Evolutionary conservation across 108 stramenopile genomes (phyloP).

Genomic region (Craspedostauros australis): DNA sequence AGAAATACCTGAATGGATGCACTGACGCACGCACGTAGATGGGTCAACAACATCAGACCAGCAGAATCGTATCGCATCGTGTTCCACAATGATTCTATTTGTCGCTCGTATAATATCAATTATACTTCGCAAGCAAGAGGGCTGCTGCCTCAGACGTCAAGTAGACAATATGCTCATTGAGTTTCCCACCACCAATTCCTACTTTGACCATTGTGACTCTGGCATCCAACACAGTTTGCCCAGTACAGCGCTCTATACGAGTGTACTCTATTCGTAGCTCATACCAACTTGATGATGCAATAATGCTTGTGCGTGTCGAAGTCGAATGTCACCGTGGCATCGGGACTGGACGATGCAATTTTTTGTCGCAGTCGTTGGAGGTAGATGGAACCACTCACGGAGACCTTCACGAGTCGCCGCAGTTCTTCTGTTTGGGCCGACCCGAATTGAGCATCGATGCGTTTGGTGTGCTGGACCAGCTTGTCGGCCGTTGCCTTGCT

Average conservation of each 20-base stretch:
- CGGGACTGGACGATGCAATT: slow-evolving; percentile 2
- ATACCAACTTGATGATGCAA: slow-evolving; percentile 52
- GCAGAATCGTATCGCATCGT: no score
- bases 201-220: no score
- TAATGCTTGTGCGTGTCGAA: slow-evolving; percentile 39
- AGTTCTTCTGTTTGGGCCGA: slow-evolving; percentile 45
- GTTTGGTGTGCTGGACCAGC: slow-evolving; percentile 10
- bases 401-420: slow-evolving; percentile 48
- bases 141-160: no score
- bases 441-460: slow-evolving; percentile 19
- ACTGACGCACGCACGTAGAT: no score
- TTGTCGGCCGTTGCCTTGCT: slow-evolving; percentile 43
- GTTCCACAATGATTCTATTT: no score
- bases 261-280: background rate
- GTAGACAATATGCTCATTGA: no score
- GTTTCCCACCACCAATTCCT: no score
- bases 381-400: slow-evolving; percentile 61
- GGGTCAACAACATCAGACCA: no score
- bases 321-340: slow-evolving; percentile 33
- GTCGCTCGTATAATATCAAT: no score
- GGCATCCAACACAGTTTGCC: background rate
- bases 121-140: no score
- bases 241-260: background rate
- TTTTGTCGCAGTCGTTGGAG: slow-evolving; percentile 40
- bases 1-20: no score